Percentiles rank a stretch among this genome's conserved stretches.
Evolutionary conservation across 1,284 basidiomycete genomes (phyloP).

Genomic region (Cryptococcus floricola): DNA sequence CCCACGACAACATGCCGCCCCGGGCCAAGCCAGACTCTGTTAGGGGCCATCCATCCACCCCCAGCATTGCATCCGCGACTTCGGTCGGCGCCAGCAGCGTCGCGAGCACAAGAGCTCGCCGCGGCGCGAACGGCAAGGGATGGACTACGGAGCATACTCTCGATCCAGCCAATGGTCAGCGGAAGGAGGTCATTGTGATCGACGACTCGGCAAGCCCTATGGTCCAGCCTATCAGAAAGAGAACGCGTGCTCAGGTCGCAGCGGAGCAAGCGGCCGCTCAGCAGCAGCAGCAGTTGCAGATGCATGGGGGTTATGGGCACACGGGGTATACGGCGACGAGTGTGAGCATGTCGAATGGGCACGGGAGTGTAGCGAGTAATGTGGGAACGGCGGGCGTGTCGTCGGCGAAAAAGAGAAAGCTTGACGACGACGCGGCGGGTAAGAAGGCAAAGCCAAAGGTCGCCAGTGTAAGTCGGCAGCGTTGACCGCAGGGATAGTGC

Average conservation of each 20-base stretch:
- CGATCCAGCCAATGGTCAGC: constrained; percentile 37
- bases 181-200: constrained; percentile 46
- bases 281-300: constrained; percentile 4
- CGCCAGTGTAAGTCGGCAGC: constrained; percentile 21
- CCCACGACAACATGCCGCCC: constrained; percentile 31
- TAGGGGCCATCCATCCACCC: constrained; percentile 6
- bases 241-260: constrained; percentile 38
- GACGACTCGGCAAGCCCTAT: constrained; percentile 34
- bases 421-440: neutral
- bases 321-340: neutral
- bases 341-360: constrained; percentile 11
- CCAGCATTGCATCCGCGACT: constrained; percentile 20
- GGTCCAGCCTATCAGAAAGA: constrained; percentile 32
- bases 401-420: constrained; percentile 29
- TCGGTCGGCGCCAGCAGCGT: constrained; percentile 4
- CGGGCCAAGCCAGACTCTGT: constrained; percentile 27
- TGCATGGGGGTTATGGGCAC: constrained; percentile 7
- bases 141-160: constrained; percentile 46
- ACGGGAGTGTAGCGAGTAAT: constrained; percentile 19
- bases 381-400: constrained; percentile 33
- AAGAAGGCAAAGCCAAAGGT: constrained; percentile 35
- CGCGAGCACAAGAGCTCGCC: constrained; percentile 5
- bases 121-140: constrained; percentile 28
- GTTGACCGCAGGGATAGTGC: neutral
- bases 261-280: constrained; percentile 27